Evolutionary conservation across 2,329 filamentous ascomycete genomes (phyloP).

Genomic region (Nothomitra cinnamomea): DNA sequence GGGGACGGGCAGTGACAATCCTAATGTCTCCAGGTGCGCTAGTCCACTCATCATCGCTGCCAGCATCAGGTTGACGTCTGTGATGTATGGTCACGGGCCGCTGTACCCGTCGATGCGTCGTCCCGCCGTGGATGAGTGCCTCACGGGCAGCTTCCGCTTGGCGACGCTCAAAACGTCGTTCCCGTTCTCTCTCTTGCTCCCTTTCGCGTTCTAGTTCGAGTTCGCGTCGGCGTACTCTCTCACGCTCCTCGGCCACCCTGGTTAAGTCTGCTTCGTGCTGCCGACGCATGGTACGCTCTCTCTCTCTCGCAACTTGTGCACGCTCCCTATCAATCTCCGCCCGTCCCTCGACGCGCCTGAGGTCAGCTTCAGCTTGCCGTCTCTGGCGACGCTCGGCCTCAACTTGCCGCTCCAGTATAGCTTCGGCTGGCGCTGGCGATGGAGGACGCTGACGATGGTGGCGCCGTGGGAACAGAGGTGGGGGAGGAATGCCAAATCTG

Average conservation of each 20-base stretch:
- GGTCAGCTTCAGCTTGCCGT: not conserved
- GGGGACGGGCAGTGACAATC: not conserved
- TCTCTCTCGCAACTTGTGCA: not conserved
- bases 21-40: not conserved
- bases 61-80: not conserved
- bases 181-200: not conserved
- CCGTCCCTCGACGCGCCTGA: not conserved
- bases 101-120: not conserved
- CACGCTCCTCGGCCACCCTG: not conserved
- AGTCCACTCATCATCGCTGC: not conserved
- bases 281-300: not conserved
- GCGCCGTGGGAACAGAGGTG: not conserved
- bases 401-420: not conserved
- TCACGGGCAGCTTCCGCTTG: not conserved
- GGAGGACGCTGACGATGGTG: not conserved
- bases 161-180: not conserved
- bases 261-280: not conserved
- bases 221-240: not conserved
- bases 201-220: not conserved
- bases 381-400: not conserved
- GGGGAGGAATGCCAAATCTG: not conserved
- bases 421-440: not conserved
- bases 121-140: not conserved
- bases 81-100: slow-evolving; percentile 2
- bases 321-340: not conserved